phyloP scores from a whole-genome alignment of 352 stramenopile genomes.

The Phytophthora ramorum region DNA sequence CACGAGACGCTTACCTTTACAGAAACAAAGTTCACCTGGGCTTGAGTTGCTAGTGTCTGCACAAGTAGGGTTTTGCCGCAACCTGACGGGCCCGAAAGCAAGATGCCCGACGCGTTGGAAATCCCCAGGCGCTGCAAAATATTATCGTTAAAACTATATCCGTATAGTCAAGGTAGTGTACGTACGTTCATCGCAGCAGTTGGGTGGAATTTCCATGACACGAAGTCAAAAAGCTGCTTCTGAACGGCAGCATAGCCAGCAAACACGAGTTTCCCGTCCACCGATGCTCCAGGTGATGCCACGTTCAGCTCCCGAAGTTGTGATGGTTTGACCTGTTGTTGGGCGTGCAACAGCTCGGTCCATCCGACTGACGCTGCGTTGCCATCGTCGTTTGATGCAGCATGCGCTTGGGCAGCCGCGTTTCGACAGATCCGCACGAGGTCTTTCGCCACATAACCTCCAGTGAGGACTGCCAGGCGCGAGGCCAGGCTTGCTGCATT shows the following conservation, averaged over 20 bases:
- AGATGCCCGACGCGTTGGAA: conserved; percentile 69
- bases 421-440: conserved; percentile 75
- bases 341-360: conserved; percentile 52
- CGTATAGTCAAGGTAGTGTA: conserved; percentile 1
- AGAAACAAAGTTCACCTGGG: conserved; percentile 79
- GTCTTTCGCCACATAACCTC: conserved; percentile 83
- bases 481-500: conserved; percentile 29
- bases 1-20: conserved; percentile 65
- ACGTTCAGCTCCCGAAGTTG: conserved; percentile 83
- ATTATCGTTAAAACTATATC: conserved; percentile 7
- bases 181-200: conserved; percentile 68
- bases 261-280: conserved; percentile 42
- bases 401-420: conserved; percentile 50
- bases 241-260: conserved; percentile 69
- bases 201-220: conserved; percentile 72
- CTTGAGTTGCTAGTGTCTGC: conserved; percentile 63
- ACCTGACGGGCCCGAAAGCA: conserved; percentile 81
- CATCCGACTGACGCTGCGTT: conserved; percentile 34
- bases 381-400: not conserved
- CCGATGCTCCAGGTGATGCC: conserved; percentile 48
- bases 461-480: conserved; percentile 64
- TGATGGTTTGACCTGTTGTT: conserved; percentile 71
- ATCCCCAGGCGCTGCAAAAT: conserved; percentile 63
- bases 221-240: conserved; percentile 70
- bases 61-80: conserved; percentile 88